Percentiles rank a stretch among this genome's conserved stretches.
These are phyloP conservation scores for Aethionema arabicum DNA, from an alignment of 345 rosid species.

Conservation along the genomic window DNA sequence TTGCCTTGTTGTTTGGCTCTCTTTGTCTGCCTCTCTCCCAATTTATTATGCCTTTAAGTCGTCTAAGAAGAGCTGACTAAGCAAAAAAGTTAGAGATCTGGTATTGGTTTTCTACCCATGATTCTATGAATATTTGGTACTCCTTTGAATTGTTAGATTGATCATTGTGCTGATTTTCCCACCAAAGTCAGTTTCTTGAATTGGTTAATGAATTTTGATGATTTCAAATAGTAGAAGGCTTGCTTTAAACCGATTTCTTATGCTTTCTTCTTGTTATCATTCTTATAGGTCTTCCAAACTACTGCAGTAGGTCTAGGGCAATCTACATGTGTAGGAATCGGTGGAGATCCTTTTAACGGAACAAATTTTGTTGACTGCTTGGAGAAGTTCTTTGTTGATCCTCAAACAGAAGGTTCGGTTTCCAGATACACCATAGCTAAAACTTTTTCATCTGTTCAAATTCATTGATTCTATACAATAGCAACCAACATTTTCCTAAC, in stretches of 20 bases:
- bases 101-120: background rate
- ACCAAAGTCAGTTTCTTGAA: background rate
- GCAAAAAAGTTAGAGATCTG: background rate
- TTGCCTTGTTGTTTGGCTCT: conserved; percentile 6
- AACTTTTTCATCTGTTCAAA: background rate
- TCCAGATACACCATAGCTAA: conserved; percentile 8
- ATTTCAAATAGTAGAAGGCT: background rate
- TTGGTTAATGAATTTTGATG: background rate
- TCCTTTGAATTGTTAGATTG: background rate
- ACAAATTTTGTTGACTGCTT: conserved; percentile 90
- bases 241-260: background rate
- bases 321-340: conserved; percentile 88
- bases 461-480: conserved; percentile 1
- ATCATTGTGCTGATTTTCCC: background rate
- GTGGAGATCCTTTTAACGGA: conserved; percentile 93
- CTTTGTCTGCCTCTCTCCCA: conserved; percentile 1
- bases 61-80: background rate
- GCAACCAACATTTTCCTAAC: conserved; percentile 9
- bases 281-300: conserved; percentile 80
- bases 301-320: conserved; percentile 87
- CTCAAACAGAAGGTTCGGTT: conserved; percentile 81
- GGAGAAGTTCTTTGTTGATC: conserved; percentile 68
- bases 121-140: background rate
- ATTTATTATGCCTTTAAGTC: background rate
- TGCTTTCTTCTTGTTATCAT: conserved; percentile 12